Conservation (phyloP, 305 asterid species). For the Fraxinus greggii region DNA sequence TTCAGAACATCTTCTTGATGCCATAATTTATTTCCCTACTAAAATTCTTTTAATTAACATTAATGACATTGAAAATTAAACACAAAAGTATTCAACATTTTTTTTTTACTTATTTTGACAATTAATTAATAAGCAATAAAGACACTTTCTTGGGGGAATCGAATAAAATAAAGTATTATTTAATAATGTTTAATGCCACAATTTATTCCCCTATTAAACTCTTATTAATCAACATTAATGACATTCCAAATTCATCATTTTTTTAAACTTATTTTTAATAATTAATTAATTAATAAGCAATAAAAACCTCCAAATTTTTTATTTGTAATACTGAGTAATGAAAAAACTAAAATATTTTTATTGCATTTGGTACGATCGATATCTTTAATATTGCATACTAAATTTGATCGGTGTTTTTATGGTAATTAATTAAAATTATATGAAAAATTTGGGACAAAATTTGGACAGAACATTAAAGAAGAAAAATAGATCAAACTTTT, state of each 20-base stretch:
- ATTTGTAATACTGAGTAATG: no score
- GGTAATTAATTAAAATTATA: neutral
- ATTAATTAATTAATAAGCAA: no score
- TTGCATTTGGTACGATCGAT: no score
- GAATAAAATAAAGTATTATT: neutral
- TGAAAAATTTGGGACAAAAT: neutral
- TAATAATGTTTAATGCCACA: neutral
- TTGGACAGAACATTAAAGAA: neutral
- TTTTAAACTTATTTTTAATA: neutral
- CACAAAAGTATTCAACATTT: neutral
- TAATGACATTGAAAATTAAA: neutral
- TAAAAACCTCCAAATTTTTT: neutral
- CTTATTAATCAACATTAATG: neutral
- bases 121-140: neutral
- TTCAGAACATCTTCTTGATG: no score
- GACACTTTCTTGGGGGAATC: neutral
- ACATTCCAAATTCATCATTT: neutral
- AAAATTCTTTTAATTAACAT: neutral
- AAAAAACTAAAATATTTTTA: no score
- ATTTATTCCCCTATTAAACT: neutral
- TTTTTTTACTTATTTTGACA: neutral
- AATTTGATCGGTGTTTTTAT: neutral
- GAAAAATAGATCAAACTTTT: neutral
- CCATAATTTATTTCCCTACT: neutral
- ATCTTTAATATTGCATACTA: neutral